Conservation (phyloP, 352 stramenopile species). For the Phytophthora litchii region DNA sequence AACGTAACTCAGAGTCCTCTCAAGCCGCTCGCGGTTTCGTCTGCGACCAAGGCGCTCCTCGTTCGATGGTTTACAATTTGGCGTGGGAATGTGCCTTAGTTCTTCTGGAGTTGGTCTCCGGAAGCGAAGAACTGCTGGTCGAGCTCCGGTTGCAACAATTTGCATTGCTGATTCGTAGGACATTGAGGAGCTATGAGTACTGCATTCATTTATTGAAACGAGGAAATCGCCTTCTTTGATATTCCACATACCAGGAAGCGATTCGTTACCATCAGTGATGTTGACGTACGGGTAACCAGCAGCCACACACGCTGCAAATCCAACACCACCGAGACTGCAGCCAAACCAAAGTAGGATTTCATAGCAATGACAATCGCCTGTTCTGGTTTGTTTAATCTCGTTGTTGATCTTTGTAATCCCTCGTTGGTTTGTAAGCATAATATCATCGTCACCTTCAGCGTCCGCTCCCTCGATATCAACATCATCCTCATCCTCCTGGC, state of each 20-base stretch:
- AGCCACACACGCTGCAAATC: slow-evolving; percentile 42
- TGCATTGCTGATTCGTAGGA: slow-evolving; percentile 44
- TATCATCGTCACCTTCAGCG: background rate
- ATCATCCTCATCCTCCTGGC: slow-evolving; percentile 18
- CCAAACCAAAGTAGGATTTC: slow-evolving; percentile 65
- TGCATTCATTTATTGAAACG: slow-evolving; percentile 54
- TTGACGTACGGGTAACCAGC: slow-evolving; percentile 50
- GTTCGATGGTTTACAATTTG: slow-evolving; percentile 28
- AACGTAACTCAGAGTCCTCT: slow-evolving; percentile 60
- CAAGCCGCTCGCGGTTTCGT: slow-evolving; percentile 50
- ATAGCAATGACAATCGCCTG: slow-evolving; percentile 33
- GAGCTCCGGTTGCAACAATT: slow-evolving; percentile 54
- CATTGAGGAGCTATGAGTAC: slow-evolving; percentile 38
- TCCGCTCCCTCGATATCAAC: slow-evolving; percentile 8
- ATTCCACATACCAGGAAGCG: slow-evolving; percentile 69
- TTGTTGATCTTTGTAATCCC: background rate
- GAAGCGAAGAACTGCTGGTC: slow-evolving; percentile 60
- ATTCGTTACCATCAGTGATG: slow-evolving; percentile 51
- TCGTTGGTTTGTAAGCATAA: background rate
- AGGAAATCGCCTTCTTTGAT: slow-evolving; percentile 57
- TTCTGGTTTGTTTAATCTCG: background rate
- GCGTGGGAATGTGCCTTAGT: slow-evolving; percentile 26
- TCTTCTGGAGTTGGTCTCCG: slow-evolving; percentile 43
- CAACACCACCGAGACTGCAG: slow-evolving; percentile 40
- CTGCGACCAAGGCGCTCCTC: slow-evolving; percentile 19